Conservation (phyloP, 306 rosid species). For the Geum urbanum region DNA sequence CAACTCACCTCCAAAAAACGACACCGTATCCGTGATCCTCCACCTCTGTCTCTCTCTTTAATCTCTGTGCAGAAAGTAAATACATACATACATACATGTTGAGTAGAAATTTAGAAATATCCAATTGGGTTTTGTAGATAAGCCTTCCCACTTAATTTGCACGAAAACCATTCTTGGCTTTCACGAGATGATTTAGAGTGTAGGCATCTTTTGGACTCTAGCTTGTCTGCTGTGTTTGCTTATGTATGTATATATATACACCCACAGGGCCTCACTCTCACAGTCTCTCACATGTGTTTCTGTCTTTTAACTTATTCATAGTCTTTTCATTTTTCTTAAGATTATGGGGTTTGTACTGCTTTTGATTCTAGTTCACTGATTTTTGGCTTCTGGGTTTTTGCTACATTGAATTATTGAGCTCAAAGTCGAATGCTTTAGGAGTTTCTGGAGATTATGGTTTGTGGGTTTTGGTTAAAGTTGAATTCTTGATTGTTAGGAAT, state of each 20-base stretch:
- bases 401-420: neutral
- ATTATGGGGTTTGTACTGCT: neutral
- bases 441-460: constrained; percentile 1
- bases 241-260: neutral
- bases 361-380: constrained; percentile 5
- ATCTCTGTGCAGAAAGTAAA: neutral
- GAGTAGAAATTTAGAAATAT: neutral
- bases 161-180: constrained; percentile 32
- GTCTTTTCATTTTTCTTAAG: constrained; percentile 1
- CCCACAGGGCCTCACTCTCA: constrained; percentile 14
- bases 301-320: constrained; percentile 11
- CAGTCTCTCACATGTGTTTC: constrained; percentile 25
- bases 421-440: neutral
- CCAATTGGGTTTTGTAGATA: neutral
- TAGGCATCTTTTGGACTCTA: constrained; percentile 7
- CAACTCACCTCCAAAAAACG: constrained; percentile 22
- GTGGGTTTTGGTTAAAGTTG: constrained; percentile 17
- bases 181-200: constrained; percentile 42
- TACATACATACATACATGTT: neutral
- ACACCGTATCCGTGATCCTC: constrained; percentile 36
- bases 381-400: constrained; percentile 1
- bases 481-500: constrained; percentile 4
- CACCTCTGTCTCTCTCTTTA: constrained; percentile 4
- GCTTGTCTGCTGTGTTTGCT: neutral
- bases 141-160: neutral